Conservation (phyloP, 2,329 filamentous ascomycete genomes). For the Fusarium coicis region DNA sequence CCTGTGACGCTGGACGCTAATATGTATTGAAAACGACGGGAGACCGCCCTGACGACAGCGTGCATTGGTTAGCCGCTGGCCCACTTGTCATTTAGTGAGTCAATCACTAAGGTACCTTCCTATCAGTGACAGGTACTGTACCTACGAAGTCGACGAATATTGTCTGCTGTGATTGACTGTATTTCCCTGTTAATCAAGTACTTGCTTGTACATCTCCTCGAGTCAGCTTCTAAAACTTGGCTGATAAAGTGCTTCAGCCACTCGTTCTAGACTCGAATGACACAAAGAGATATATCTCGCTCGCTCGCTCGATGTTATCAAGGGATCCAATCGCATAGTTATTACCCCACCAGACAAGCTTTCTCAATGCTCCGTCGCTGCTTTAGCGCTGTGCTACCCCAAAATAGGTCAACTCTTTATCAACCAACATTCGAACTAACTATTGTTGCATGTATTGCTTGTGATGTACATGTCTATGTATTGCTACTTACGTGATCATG, state of each 20-base stretch:
- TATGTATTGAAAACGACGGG: slow-evolving; percentile 4
- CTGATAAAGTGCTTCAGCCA: neutral
- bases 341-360: slow-evolving; percentile 38
- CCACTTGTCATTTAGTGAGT: slow-evolving; percentile 23
- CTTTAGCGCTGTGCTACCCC: slow-evolving; percentile 22
- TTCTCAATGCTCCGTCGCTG: slow-evolving; percentile 28
- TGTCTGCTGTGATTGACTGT: neutral
- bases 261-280: slow-evolving; percentile 8
- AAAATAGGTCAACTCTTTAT: neutral
- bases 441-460: neutral
- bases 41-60: slow-evolving; percentile 29
- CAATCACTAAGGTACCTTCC: no score
- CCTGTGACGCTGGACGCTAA: slow-evolving; percentile 33
- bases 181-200: neutral
- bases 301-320: neutral
- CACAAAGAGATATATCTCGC: neutral
- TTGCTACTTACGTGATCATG: neutral
- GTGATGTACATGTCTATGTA: neutral
- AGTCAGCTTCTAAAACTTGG: neutral
- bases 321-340: slow-evolving; percentile 1
- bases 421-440: neutral
- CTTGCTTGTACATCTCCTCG: neutral
- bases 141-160: no score
- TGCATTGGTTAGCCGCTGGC: slow-evolving; percentile 25
- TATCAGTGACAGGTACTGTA: neutral